Conservation (phyloP, 192 early-diverging fungal species). For the Umbelopsis ramanniana region DNA sequence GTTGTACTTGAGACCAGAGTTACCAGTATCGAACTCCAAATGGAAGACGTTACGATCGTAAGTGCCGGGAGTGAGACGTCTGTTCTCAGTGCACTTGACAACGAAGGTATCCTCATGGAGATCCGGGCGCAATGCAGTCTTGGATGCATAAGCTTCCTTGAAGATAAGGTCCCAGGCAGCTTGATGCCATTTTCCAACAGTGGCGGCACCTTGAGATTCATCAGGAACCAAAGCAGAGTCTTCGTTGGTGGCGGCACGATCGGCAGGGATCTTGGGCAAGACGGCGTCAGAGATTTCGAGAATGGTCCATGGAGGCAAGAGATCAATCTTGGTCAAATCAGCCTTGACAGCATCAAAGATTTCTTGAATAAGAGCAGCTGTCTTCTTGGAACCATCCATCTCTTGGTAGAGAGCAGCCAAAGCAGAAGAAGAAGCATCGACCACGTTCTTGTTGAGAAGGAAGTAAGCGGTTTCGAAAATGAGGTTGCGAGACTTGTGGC, state of each 20-base stretch:
- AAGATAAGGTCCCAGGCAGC: slow-evolving; percentile 72
- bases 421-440: slow-evolving; percentile 2
- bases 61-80: slow-evolving; percentile 80
- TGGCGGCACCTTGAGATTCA: slow-evolving; percentile 49
- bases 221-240: slow-evolving; percentile 28
- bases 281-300: slow-evolving; percentile 41
- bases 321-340: slow-evolving; percentile 38
- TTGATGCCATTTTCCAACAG: slow-evolving; percentile 54
- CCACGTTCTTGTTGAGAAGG: slow-evolving; percentile 43
- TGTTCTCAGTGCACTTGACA: slow-evolving; percentile 73
- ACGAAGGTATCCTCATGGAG: slow-evolving; percentile 60
- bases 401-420: slow-evolving; percentile 37
- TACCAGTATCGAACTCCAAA: slow-evolving; percentile 88
- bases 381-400: slow-evolving; percentile 26
- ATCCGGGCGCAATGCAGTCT: slow-evolving; percentile 63
- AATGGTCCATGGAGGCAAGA: slow-evolving; percentile 50
- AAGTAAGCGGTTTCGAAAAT: slow-evolving; percentile 64
- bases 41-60: slow-evolving; percentile 99
- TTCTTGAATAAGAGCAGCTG: neutral
- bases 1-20: slow-evolving; percentile 83
- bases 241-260: slow-evolving; percentile 36
- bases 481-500: slow-evolving; percentile 57
- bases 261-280: slow-evolving; percentile 40
- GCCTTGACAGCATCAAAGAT: slow-evolving; percentile 32
- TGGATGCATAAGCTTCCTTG: slow-evolving; percentile 65